Percentiles rank a stretch among this genome's conserved stretches.
These are phyloP conservation scores for Cucurbita pepo DNA, from an alignment of 306 rosid species.

Conservation along the genomic window DNA sequence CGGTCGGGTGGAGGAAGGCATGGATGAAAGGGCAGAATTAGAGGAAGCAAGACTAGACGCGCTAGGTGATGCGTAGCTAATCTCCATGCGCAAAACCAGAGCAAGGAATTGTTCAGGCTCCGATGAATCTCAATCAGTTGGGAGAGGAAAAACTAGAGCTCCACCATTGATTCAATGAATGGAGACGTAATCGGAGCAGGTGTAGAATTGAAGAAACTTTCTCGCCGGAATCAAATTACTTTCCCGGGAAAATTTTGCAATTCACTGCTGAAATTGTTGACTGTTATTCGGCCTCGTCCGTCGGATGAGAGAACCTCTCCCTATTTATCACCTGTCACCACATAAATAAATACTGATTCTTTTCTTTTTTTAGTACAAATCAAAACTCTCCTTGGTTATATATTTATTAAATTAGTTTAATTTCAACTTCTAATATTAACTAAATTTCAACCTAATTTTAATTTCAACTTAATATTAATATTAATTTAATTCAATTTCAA, in stretches of 20 bases:
- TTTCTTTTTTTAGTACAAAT: too few species aligned
- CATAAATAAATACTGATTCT: too few species aligned
- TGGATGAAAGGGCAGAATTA: slow-evolving; percentile 11
- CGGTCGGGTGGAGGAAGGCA: slow-evolving; percentile 34
- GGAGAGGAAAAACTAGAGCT: not conserved
- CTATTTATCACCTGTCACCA: not conserved
- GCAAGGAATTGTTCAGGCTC: slow-evolving; percentile 8
- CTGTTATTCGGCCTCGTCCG: not conserved
- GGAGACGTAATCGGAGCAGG: not conserved
- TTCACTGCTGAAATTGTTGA: not conserved
- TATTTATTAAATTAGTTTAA: too few species aligned
- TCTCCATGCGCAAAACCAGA: slow-evolving; percentile 61
- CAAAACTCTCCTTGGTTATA: too few species aligned
- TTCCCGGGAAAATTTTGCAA: not conserved
- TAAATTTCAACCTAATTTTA: too few species aligned
- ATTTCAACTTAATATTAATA: too few species aligned
- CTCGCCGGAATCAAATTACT: not conserved
- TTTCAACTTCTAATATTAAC: too few species aligned
- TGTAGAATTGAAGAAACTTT: not conserved
- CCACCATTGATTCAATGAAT: not conserved
- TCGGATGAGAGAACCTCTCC: not conserved
- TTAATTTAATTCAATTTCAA: too few species aligned
- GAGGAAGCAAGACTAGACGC: slow-evolving; percentile 17
- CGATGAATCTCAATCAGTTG: not conserved
- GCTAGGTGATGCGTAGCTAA: slow-evolving; percentile 76